Conservation (phyloP, 345 rosid genomes). For the Populus nigra region DNA sequence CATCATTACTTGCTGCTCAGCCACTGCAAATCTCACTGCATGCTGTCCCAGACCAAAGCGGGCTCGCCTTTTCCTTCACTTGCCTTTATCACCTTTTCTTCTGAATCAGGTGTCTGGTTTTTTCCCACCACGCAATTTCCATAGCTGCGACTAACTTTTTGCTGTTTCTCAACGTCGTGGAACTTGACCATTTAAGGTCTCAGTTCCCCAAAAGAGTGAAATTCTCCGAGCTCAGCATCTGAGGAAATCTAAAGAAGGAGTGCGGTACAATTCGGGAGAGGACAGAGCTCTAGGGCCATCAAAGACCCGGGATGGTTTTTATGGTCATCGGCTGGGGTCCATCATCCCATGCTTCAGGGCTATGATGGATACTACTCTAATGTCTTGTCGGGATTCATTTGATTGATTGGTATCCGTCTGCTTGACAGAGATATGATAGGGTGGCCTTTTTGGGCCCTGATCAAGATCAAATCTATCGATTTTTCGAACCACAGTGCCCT, state of each 20-base stretch:
- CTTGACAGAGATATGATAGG: no score
- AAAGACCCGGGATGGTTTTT: not conserved
- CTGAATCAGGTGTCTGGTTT: slow-evolving; percentile 15
- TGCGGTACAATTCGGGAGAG: not conserved
- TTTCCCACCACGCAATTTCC: not conserved
- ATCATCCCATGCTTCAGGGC: slow-evolving; percentile 4
- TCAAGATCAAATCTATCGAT: no score
- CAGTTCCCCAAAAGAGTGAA: slow-evolving; percentile 16
- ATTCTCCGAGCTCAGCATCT: slow-evolving; percentile 1
- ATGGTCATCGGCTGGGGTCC: not conserved
- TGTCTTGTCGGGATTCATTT: not conserved
- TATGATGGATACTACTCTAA: not conserved
- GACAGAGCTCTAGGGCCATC: not conserved
- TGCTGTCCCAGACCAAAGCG: slow-evolving; percentile 12
- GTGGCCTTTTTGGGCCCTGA: not conserved
- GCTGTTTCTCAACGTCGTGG: not conserved
- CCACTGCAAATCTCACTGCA: slow-evolving; percentile 25
- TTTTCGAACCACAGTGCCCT: no score
- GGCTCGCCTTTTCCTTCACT: not conserved
- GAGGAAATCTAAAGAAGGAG: not conserved
- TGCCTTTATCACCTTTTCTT: slow-evolving; percentile 20
- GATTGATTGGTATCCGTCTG: not conserved
- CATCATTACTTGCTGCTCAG: slow-evolving; percentile 30
- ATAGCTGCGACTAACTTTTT: slow-evolving; percentile 16
- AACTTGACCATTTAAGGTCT: not conserved